A percentile compares a stretch with the other conserved stretches of the same genome.
These are phyloP conservation scores for Aspergillus luchuensis DNA, from an alignment of 2,329 filamentous ascomycete species.

Conservation along the genomic window DNA sequence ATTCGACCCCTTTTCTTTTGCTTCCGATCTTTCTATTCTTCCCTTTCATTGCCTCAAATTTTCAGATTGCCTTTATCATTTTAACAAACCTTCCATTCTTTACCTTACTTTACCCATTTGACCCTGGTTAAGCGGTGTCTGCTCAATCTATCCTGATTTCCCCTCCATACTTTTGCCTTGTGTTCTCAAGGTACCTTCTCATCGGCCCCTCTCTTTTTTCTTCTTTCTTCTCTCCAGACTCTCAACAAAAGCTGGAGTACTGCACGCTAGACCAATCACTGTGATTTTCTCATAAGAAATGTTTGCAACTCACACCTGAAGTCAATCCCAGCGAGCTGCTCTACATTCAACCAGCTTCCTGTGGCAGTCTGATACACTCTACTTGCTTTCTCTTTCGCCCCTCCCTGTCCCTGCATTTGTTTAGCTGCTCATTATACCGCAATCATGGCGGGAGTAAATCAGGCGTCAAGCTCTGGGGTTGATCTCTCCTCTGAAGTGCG, in stretches of 20 bases:
- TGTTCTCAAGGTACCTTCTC: neutral
- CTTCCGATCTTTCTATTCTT: neutral
- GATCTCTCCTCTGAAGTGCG: constrained; percentile 41
- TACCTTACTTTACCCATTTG: neutral
- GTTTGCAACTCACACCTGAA: neutral
- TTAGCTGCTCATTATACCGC: neutral
- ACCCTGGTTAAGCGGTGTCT: neutral
- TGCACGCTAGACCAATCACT: neutral
- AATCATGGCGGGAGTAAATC: constrained; percentile 37
- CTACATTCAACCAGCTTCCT: neutral
- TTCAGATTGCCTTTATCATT: neutral
- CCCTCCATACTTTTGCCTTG: constrained; percentile 12
- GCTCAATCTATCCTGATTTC: constrained; percentile 2
- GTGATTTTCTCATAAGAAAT: neutral
- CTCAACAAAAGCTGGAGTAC: neutral
- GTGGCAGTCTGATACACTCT: neutral
- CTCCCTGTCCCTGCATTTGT: constrained; percentile 10
- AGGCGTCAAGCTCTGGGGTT: constrained; percentile 38
- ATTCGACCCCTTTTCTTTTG: neutral
- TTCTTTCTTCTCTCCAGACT: neutral
- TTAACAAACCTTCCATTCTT: no score
- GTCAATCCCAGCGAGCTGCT: neutral
- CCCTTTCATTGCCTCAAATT: neutral
- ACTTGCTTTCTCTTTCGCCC: constrained; percentile 16
- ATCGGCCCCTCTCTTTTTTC: neutral